Percentiles rank a stretch among this genome's conserved stretches.
Evolutionary conservation across 129 eudicot genomes (phyloP).

Genomic region (Flaveria robusta): DNA sequence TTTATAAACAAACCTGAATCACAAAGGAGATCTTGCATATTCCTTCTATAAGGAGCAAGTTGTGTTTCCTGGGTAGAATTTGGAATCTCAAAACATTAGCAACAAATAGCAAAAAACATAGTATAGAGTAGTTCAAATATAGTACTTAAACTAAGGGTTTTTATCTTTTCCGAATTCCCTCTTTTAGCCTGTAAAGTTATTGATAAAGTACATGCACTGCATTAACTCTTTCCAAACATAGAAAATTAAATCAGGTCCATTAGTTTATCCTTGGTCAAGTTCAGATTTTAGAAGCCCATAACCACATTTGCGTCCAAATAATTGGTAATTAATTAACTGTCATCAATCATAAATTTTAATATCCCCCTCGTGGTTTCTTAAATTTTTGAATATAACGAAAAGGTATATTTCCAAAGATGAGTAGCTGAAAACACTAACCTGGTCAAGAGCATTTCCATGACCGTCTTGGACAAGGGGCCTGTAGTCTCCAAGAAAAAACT

Average conservation of each 20-base stretch:
- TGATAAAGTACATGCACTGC: not conserved
- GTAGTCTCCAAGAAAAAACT: conserved; percentile 98
- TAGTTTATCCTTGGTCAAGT: not conserved
- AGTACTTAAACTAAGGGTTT: not conserved
- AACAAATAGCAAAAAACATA: conserved; percentile 16
- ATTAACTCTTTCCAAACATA: not conserved
- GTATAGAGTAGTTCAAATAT: not conserved
- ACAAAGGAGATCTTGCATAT: conserved; percentile 97
- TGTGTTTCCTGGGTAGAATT: conserved; percentile 72
- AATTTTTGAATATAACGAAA: not conserved
- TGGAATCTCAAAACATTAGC: conserved; percentile 8
- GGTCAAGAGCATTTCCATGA: conserved; percentile 93
- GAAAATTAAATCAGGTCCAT: not conserved
- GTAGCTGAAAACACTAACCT: conserved; percentile 50
- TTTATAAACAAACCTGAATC: conserved; percentile 70
- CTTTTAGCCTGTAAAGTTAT: no score
- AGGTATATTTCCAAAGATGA: not conserved
- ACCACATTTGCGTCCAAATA: conserved; percentile 8
- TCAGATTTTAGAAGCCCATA: not conserved
- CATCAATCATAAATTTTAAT: conserved; percentile 13
- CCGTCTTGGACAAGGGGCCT: conserved; percentile 89
- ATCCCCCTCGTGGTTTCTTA: not conserved
- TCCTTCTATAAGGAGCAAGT: conserved; percentile 84
- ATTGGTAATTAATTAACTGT: not conserved
- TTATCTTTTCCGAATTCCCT: no score